Evolutionary conservation across 2,329 filamentous ascomycete species (phyloP), one percentile per base, ranked within the genome.

Genomic region (Colletotrichum abscissum): DNA sequence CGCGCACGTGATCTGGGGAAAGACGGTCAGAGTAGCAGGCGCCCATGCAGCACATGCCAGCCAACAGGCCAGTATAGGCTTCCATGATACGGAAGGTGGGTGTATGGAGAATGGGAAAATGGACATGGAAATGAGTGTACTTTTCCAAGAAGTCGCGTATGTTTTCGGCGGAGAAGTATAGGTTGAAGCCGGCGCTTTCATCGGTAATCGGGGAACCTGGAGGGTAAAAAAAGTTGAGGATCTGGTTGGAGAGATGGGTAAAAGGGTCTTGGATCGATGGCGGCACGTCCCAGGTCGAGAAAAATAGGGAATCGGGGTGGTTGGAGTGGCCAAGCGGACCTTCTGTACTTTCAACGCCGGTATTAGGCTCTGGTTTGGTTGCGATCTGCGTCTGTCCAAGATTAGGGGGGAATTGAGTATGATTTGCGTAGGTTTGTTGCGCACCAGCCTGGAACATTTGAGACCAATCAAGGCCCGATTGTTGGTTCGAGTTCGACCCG

Each of bases 401-500:
- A 87, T 92, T 92, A 88, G 92, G 85, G 82, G 87, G 85, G 84
- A 89, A 91, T 81, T 88, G 87, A 64, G 42, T 49, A 22, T 64
- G 62, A 81, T 86, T 89, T 86, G 89, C 88, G 84, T 90, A 91
- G 83, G 88, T 86, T 84, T 91, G 86, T 84, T 92, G 90, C 85
- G 90, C 88, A 88, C 91, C 91, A 86, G 91, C 84, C 86, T 92
- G 92, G 86, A 94, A 94, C 91, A 95, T 93, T 82, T 92, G 89
- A 80, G 92, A 89, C 93, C 93, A 95, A 85, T 94, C 92, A 86
- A 93, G 86, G 86, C 88, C 84, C 81, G 87, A 86, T 84, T 89
- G 87, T 84, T 91, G 90, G 82, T 88, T 88, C 83, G 88, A 84
- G 84, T 88, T 89, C 78, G 89, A 88, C 80, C 86, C 86, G 80